Percentiles rank a stretch among this genome's conserved stretches.
These are phyloP conservation scores for Antitrichia curtipendula DNA, from an alignment of 225 moss, liverwort and hornwort species.

Conservation along the genomic window DNA sequence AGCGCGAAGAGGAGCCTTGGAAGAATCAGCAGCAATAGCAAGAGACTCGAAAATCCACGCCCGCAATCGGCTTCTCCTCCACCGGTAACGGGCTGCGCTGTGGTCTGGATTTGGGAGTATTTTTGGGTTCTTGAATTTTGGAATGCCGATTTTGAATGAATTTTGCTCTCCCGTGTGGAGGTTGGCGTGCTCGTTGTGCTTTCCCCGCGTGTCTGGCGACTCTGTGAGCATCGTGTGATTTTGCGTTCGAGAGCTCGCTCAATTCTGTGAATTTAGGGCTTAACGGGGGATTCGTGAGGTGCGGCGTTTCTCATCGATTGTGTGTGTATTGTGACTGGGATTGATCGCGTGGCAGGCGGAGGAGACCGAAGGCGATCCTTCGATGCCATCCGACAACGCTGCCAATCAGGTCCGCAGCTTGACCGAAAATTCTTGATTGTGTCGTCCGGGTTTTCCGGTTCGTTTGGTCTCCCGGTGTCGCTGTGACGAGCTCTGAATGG, in stretches of 20 bases:
- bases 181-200: neutral
- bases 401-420: slow-evolving; percentile 39
- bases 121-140: neutral
- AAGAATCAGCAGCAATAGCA: neutral
- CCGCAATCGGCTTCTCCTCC: slow-evolving; percentile 11
- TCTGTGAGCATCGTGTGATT: neutral
- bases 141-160: neutral
- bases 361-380: slow-evolving; percentile 45
- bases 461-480: neutral
- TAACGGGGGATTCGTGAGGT: neutral
- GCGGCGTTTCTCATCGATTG: neutral
- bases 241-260: neutral
- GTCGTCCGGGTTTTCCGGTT: neutral
- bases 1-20: neutral
- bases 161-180: neutral
- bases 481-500: neutral
- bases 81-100: neutral
- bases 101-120: neutral
- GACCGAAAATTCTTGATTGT: neutral
- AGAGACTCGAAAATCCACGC: neutral
- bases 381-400: slow-evolving; percentile 48
- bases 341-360: slow-evolving; percentile 24
- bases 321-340: neutral
- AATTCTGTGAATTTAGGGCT: slow-evolving; percentile 24
- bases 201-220: neutral